These are phyloP conservation scores for Hymenoscyphus linearis DNA, from an alignment of 2,329 filamentous ascomycete genomes.

Conservation along the genomic window DNA sequence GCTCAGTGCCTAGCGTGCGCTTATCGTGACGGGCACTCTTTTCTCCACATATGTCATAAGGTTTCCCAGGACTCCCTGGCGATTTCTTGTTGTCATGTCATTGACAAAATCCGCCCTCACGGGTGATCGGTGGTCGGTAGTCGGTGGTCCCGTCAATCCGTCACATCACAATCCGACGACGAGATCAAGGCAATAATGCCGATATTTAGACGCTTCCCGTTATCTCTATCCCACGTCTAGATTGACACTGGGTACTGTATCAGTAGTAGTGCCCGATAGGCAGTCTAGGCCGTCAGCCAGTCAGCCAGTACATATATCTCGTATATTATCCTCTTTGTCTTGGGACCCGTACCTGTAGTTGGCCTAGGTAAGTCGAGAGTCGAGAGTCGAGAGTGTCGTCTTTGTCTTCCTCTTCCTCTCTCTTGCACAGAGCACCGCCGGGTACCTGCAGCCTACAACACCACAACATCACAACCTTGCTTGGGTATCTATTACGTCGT, in stretches of 20 bases:
- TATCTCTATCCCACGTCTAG: slow-evolving; percentile 3
- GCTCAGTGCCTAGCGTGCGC: not conserved
- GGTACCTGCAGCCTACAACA: not conserved
- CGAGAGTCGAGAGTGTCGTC: not conserved
- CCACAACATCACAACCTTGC: not conserved
- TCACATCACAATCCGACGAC: not conserved
- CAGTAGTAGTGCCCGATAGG: too few relatives aligned
- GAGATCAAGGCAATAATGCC: slow-evolving; percentile 10
- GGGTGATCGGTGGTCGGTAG: too few relatives aligned
- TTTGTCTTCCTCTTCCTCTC: not conserved
- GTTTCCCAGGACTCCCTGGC: not conserved
- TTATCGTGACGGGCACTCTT: not conserved
- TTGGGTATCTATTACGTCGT: not conserved
- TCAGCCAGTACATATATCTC: too few relatives aligned
- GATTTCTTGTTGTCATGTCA: not conserved
- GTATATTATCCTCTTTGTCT: too few relatives aligned
- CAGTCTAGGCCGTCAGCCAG: too few relatives aligned
- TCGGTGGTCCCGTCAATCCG: not conserved
- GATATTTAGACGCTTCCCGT: slow-evolving; percentile 20
- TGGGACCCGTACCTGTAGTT: too few relatives aligned
- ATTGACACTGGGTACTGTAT: too few relatives aligned
- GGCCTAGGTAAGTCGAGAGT: too few relatives aligned
- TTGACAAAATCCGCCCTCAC: not conserved
- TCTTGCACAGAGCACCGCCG: not conserved
- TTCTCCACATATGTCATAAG: not conserved